Evolutionary conservation across 495 filamentous ascomycete species (phyloP).

Genomic region (Penicillium longicatenatum): DNA sequence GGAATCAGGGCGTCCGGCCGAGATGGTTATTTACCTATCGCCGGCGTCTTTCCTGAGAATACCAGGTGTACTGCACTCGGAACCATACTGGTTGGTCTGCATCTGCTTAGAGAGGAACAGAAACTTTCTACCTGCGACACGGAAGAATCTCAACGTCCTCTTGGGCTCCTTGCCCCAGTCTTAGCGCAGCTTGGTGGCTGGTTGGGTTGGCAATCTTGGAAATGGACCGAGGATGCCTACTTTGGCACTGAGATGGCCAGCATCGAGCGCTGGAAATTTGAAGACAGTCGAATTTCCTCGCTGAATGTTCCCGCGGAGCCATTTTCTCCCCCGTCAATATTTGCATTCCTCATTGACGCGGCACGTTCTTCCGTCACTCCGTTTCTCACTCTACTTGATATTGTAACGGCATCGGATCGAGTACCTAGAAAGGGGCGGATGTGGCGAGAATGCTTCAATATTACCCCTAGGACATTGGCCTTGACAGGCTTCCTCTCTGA

Average conservation of each 20-base stretch:
- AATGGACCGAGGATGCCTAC: constrained; percentile 51
- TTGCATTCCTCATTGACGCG: constrained; percentile 59
- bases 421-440: constrained; percentile 39
- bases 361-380: constrained; percentile 33
- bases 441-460: constrained; percentile 45
- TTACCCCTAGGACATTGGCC: constrained; percentile 67
- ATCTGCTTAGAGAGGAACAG: constrained; percentile 83
- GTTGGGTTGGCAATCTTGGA: constrained; percentile 82
- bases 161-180: constrained; percentile 62
- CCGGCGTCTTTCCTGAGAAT: constrained; percentile 50
- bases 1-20: constrained; percentile 53
- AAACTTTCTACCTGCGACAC: constrained; percentile 72
- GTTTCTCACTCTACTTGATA: constrained; percentile 62
- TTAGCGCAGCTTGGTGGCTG: constrained; percentile 80
- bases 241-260: constrained; percentile 72
- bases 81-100: constrained; percentile 74
- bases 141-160: constrained; percentile 52
- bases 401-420: constrained; percentile 47
- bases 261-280: constrained; percentile 61
- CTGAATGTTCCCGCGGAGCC: constrained; percentile 58
- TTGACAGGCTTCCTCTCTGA: constrained; percentile 59
- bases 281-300: constrained; percentile 53
- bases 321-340: constrained; percentile 69
- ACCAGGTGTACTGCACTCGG: constrained; percentile 61
- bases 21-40: constrained; percentile 65